Base-by-base conservation (phyloP, 2,329 filamentous ascomycete species). In the Colletotrichum shisoi region DNA sequence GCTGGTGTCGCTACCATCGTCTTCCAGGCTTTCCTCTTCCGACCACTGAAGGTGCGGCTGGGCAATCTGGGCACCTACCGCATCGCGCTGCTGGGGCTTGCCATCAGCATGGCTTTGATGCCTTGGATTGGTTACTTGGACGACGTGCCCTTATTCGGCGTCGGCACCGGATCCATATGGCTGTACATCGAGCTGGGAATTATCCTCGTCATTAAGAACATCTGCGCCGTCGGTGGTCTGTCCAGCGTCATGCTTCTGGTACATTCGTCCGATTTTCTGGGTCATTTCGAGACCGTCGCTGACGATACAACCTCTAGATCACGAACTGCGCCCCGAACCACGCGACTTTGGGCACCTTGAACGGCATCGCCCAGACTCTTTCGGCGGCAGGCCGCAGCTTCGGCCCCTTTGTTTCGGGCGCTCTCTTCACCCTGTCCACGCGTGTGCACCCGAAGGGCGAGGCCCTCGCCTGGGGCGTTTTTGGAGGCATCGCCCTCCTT, bases 341-440 rank as follows among this genome's bases (percentile, higher is more conserved):
- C 76, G 89, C 91, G 5, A 93, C 92, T 0, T 85, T 99, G 0
- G 95, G 95, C 3, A 93, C 92, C 0, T 84, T 99, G 31, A 97
- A 99, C 74, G 95, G 95, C 11, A 85, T 98, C 39, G 95, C 95
- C 0, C 95, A 99, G 78, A 97, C 93, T 0, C 87, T 99, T 0
- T 96, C 93, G 0, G 95, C 95, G 0, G 92, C 92, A 0, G 95
- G 95, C 9, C 89, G 95, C 67, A 93, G 94, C 49, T 86, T 93
- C 0, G 95, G 95, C 0, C 95, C 95, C 0, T 94, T 98, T 71
- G 81, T 96, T 0, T 95, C 93, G 0, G 95, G 95, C 0, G 89
- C 89, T 0, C 82, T 99, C 0, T 99, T 96, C 77, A 92, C 92
- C 0, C 81, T 94, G 0, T 90, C 93, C 0, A 90, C 88, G 0